phyloP scores from a whole-genome alignment of 208 protist species.

The Trypanosoma mega region DNA sequence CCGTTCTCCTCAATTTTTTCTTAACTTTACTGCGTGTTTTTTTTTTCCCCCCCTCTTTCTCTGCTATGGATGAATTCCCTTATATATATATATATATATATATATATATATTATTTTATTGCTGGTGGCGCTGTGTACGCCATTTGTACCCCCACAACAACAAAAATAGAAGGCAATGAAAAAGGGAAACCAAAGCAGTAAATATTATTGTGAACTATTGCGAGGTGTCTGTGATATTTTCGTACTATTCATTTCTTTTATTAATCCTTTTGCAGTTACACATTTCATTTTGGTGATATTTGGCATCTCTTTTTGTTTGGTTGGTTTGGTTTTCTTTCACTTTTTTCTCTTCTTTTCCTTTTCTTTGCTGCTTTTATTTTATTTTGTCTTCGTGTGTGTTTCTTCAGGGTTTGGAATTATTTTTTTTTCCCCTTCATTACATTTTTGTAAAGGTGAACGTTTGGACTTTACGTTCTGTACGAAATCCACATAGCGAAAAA shows the following conservation, averaged over 20 bases:
- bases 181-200: no score
- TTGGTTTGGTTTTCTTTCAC: slow-evolving; percentile 17
- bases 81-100: slow-evolving; percentile 11
- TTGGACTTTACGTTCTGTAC: background rate
- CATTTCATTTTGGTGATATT: slow-evolving; percentile 14
- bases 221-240: slow-evolving; percentile 1
- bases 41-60: no score
- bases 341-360: slow-evolving; percentile 15
- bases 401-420: slow-evolving; percentile 3
- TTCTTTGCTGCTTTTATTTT: slow-evolving; percentile 17
- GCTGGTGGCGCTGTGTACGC: no score
- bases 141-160: no score
- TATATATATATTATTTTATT: no score
- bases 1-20: no score
- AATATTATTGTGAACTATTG: background rate
- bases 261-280: slow-evolving; percentile 6
- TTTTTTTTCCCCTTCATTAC: slow-evolving; percentile 2
- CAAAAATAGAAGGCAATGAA: no score
- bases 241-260: background rate
- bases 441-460: no score
- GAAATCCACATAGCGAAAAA: slow-evolving; percentile 21
- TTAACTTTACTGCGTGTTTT: no score
- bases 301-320: slow-evolving; percentile 10
- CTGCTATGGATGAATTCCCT: background rate
- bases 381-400: slow-evolving; percentile 17